Conservation (phyloP, 1,139 yeast species). For the Arxiozyma bovina region DNA sequence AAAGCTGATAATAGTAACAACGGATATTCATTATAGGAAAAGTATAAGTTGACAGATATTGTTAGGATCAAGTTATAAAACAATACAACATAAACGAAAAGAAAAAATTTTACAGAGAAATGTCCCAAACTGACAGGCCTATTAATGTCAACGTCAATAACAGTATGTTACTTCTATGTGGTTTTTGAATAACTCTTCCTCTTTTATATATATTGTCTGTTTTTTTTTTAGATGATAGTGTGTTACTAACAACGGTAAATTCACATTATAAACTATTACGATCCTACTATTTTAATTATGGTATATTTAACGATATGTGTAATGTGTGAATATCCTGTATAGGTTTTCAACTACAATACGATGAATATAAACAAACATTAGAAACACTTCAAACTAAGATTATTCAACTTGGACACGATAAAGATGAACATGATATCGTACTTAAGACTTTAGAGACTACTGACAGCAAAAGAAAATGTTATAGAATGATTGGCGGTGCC, state of each 20-base stretch:
- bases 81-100: not conserved
- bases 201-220: not conserved
- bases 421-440: constrained; percentile 47
- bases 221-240: not conserved
- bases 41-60: not conserved
- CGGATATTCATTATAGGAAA: not conserved
- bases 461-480: constrained; percentile 57
- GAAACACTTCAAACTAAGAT: constrained; percentile 51
- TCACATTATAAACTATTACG: too few relatives aligned
- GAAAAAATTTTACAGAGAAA: not conserved
- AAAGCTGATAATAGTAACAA: too few relatives aligned
- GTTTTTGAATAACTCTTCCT: not conserved
- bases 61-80: not conserved
- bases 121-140: constrained; percentile 1
- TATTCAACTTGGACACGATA: constrained; percentile 41
- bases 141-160: constrained; percentile 1
- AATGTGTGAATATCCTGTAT: not conserved
- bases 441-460: constrained; percentile 47
- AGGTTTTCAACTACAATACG: constrained; percentile 51
- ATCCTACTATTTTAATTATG: not conserved
- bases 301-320: not conserved
- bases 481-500: constrained; percentile 91
- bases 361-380: constrained; percentile 51
- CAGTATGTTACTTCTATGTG: not conserved
- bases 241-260: not conserved